Evolutionary conservation across 2,329 filamentous ascomycete genomes (phyloP).

Genomic region (Fusarium chlamydosporum): DNA sequence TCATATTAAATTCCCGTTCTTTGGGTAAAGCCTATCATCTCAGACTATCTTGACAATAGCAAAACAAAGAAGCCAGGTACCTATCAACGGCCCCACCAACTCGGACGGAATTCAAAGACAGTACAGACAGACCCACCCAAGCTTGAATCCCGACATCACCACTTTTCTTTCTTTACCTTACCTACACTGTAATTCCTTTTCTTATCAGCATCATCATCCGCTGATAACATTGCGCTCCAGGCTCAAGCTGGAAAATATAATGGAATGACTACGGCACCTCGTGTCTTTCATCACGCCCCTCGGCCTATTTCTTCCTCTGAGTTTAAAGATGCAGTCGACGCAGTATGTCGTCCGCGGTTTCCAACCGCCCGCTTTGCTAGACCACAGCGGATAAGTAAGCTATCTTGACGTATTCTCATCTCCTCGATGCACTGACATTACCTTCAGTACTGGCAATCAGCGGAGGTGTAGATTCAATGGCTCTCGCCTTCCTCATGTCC

Average conservation of each 20-base stretch:
- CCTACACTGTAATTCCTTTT: not conserved
- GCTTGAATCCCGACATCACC: slow-evolving; percentile 32
- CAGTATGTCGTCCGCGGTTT: slow-evolving; percentile 66
- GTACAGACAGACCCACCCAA: slow-evolving; percentile 19
- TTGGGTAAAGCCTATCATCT: not conserved
- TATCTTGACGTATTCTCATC: not conserved
- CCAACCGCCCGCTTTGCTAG: slow-evolving; percentile 55
- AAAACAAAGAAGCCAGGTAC: not conserved
- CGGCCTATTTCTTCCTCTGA: slow-evolving; percentile 57
- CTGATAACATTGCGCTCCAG: slow-evolving; percentile 40
- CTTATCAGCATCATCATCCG: not conserved
- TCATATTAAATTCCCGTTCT: not conserved
- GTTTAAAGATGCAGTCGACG: slow-evolving; percentile 64
- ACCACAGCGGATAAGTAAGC: slow-evolving; percentile 61
- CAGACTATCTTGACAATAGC: not conserved
- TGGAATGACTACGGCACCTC: slow-evolving; percentile 56
- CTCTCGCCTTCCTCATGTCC: slow-evolving; percentile 81
- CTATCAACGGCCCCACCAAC: slow-evolving; percentile 28
- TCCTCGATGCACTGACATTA: not conserved
- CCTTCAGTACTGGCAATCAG: slow-evolving; percentile 81
- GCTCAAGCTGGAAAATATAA: slow-evolving; percentile 39
- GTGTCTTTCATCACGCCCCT: slow-evolving; percentile 56
- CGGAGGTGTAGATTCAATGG: slow-evolving; percentile 98
- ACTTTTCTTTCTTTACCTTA: slow-evolving; percentile 23
- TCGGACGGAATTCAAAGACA: slow-evolving; percentile 23